Base-by-base conservation (phyloP, 441 rosid species). In the Gossypium gossypioides region DNA sequence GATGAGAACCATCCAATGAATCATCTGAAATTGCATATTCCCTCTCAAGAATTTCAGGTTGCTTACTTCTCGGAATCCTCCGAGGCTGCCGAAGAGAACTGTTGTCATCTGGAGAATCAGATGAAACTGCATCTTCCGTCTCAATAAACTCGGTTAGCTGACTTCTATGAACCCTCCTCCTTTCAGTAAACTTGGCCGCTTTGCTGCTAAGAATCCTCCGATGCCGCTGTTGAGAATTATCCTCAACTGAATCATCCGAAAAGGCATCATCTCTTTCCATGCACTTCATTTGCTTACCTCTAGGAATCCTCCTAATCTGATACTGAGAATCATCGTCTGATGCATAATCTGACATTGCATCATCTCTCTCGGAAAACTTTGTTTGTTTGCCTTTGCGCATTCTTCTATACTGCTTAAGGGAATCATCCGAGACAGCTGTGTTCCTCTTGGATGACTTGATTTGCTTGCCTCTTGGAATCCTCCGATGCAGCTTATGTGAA, bases 381-480 rank as follows among this genome's bases (percentile, higher is more conserved):
- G 74, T 34, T 46, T 52, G 55, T 58, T 68, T 81, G 75, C 68
- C 52, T 65, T 58, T 54, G 4, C 22, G 70, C 60, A 62, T 27
- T 46, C 78, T 79, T 54, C 66, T 72, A 37, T 24, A 72, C 80
- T 74, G 81, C 73, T 63, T 69, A 59, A 16, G 67, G 48, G 78
- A 52, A 86, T 83, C 81, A 76, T 83, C 84, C 29, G 88, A 86
- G 82, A 74, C 77, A 76, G 77, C 88, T 75, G 79, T 83, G 16
- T 86, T 83, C 44, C 80, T 79, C 75, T 75, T 81, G 71, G 71
- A 72, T 37, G 44, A 74, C 73, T 70, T 78, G 63, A 67, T 56
- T 72, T 55, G 75, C 40, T 68, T 84, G 74, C 76, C 75, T 75
- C 77, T 77, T 4, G 71, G 79, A 68, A 68, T 75, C 46, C 77